phyloP scores from a whole-genome alignment of 169 alveolate genomes.

The Plasmodium cynomolgi region DNA sequence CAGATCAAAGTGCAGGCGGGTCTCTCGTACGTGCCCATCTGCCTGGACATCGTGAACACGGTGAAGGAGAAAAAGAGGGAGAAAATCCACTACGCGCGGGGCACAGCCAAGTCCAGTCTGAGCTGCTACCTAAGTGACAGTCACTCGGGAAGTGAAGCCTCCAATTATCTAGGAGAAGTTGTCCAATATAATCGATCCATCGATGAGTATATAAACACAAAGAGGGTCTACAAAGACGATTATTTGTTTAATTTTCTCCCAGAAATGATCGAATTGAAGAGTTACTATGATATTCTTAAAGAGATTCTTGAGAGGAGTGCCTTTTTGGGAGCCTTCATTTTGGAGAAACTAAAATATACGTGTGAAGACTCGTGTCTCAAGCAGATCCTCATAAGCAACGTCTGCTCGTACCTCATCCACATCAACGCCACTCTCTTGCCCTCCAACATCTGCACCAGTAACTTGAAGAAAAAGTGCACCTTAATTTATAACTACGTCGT shows the following conservation, averaged over 20 bases:
- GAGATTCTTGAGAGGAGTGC: conserved; percentile 69
- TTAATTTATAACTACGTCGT: conserved; percentile 46
- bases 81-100: conserved; percentile 47
- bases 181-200: conserved; percentile 46
- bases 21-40: conserved; percentile 50
- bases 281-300: conserved; percentile 37
- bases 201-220: conserved; percentile 57
- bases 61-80: conserved; percentile 55
- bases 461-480: conserved; percentile 56
- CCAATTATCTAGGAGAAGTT: conserved; percentile 15
- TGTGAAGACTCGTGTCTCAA: conserved; percentile 43
- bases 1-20: conserved; percentile 8
- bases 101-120: conserved; percentile 1
- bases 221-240: conserved; percentile 42
- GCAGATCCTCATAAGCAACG: conserved; percentile 53
- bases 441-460: conserved; percentile 39
- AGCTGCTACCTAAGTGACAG: conserved; percentile 20
- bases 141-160: conserved; percentile 12
- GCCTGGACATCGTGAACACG: conserved; percentile 55
- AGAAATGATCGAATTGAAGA: conserved; percentile 26
- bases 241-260: conserved; percentile 65
- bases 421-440: conserved; percentile 60
- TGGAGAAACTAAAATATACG: conserved; percentile 32
- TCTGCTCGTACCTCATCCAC: conserved; percentile 59
- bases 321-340: conserved; percentile 47